phyloP scores from a whole-genome alignment of 1,139 yeast species.

The Spencermartinsiella ligniputridi region DNA sequence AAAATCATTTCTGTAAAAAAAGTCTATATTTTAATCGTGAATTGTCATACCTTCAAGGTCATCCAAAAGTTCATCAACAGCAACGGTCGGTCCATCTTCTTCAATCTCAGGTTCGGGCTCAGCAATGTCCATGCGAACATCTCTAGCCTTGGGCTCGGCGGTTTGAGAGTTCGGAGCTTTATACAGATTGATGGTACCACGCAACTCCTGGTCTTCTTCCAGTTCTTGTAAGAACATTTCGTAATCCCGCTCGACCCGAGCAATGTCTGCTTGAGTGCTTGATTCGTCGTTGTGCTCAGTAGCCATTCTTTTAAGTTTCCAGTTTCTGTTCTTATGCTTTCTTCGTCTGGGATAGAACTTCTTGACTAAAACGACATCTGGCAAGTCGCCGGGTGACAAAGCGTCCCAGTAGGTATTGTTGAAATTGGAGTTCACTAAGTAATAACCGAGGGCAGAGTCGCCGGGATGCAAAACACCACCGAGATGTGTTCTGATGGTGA shows the following conservation, averaged over 20 bases:
- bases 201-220: slow-evolving; percentile 93
- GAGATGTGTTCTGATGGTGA: slow-evolving; percentile 78
- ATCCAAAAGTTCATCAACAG: slow-evolving; percentile 41
- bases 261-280: slow-evolving; percentile 79
- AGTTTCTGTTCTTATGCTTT: slow-evolving; percentile 76
- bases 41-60: slow-evolving; percentile 90
- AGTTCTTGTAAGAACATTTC: slow-evolving; percentile 94
- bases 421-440: slow-evolving; percentile 74
- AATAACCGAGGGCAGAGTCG: slow-evolving; percentile 90
- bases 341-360: slow-evolving; percentile 80
- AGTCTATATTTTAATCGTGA: slow-evolving; percentile 38
- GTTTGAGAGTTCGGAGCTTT: slow-evolving; percentile 44
- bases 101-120: slow-evolving; percentile 33
- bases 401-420: slow-evolving; percentile 82
- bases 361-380: slow-evolving; percentile 93
- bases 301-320: slow-evolving; percentile 99
- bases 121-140: slow-evolving; percentile 44
- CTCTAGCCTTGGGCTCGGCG: slow-evolving; percentile 34
- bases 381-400: slow-evolving; percentile 47
- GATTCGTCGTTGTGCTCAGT: slow-evolving; percentile 82
- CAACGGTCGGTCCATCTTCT: slow-evolving; percentile 41
- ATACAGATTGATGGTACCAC: slow-evolving; percentile 85
- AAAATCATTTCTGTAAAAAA: not conserved
- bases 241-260: slow-evolving; percentile 90
- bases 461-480: slow-evolving; percentile 96